Conservation (phyloP, 176 grass and related monocot species). For the Typha latifolia region DNA sequence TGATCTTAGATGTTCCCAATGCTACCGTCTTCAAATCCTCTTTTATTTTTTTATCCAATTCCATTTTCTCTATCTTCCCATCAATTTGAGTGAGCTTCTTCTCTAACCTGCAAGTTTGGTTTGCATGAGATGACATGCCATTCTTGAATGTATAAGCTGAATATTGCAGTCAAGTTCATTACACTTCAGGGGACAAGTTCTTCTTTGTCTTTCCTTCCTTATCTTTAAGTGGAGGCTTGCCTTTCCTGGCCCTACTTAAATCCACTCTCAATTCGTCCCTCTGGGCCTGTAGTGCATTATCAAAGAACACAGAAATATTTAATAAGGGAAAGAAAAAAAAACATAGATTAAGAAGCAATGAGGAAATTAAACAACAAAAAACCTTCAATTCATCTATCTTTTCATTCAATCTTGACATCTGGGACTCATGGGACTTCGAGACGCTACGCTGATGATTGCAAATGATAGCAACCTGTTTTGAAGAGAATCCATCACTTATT, state of each 20-base stretch:
- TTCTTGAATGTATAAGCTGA: conserved; percentile 17
- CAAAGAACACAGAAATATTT: conserved; percentile 9
- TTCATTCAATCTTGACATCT: conserved; percentile 84
- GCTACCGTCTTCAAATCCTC: conserved; percentile 93
- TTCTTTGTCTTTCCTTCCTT: conserved; percentile 82
- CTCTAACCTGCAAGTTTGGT: conserved; percentile 56
- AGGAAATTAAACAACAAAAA: background rate
- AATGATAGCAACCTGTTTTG: conserved; percentile 87
- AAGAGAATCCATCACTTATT: conserved; percentile 9
- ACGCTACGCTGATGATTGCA: conserved; percentile 97
- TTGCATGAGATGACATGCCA: conserved; percentile 16
- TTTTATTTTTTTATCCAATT: conserved; percentile 78
- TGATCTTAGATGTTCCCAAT: conserved; percentile 93
- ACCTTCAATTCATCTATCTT: conserved; percentile 92
- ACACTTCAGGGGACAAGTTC: conserved; percentile 72
- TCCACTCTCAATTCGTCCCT: conserved; percentile 65
- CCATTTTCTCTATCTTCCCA: conserved; percentile 85
- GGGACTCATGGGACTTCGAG: conserved; percentile 87
- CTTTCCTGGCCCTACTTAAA: conserved; percentile 69
- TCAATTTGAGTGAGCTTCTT: conserved; percentile 64
- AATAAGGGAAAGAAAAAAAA: background rate
- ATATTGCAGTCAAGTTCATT: conserved; percentile 26
- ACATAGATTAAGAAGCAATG: too few relatives aligned
- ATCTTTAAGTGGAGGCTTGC: conserved; percentile 62
- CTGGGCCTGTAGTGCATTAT: conserved; percentile 36